A percentile compares a stretch with the other conserved stretches of the same genome.
Conservation (phyloP, 805 yeast species). For the Monosporozyma siamensis region DNA sequence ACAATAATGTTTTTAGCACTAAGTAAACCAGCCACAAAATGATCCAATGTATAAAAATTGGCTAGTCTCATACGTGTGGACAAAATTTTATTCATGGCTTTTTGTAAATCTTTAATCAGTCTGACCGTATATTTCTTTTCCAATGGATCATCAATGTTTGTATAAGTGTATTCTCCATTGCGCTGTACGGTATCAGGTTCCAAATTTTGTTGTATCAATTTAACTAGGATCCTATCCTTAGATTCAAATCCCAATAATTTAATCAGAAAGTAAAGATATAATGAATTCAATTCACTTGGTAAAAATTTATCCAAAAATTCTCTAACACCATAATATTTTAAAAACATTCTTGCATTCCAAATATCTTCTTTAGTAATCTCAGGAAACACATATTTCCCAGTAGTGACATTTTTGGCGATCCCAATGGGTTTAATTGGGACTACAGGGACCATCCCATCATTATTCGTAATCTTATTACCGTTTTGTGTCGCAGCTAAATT, state of each 20-base stretch:
- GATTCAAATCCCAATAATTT: conserved; percentile 52
- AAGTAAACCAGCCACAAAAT: conserved; percentile 45
- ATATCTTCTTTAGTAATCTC: conserved; percentile 35
- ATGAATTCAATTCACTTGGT: conserved; percentile 49
- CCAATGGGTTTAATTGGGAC: conserved; percentile 11
- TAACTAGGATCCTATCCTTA: conserved; percentile 17
- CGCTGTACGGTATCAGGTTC: too few species aligned
- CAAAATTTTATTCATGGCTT: conserved; percentile 55
- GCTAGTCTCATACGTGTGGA: conserved; percentile 46
- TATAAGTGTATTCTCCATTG: conserved; percentile 4
- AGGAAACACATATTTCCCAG: conserved; percentile 32
- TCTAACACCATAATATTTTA: conserved; percentile 52
- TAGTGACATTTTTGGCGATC: conserved; percentile 19
- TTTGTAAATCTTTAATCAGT: conserved; percentile 44
- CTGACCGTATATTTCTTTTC: conserved; percentile 39
- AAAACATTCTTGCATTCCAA: conserved; percentile 39
- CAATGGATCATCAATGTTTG: conserved; percentile 28
- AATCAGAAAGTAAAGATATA: conserved; percentile 48
- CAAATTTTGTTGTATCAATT: background rate
- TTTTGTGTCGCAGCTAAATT: background rate
- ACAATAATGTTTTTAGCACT: conserved; percentile 56
- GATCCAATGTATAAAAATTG: conserved; percentile 47
- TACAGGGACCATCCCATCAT: conserved; percentile 10
- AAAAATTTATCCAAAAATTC: conserved; percentile 52
- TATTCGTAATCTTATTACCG: background rate